A percentile compares a stretch with the other conserved stretches of the same genome.
phyloP scores from a whole-genome alignment of 148 eudicot species.

The Vaccinium darrowii region DNA sequence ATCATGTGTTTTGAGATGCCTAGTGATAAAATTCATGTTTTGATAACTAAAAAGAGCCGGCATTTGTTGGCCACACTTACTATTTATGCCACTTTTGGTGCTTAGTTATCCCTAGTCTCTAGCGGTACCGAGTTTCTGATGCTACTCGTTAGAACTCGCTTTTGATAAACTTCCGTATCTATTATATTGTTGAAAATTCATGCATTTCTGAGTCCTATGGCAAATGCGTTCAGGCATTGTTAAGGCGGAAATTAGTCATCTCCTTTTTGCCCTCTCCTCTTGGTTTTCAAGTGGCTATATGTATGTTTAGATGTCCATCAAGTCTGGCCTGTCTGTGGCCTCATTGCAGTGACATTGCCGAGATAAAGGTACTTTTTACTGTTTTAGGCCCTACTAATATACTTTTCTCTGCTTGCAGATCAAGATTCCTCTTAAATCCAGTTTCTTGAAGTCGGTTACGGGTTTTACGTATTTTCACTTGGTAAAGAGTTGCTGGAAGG shows the following conservation, averaged over 20 bases:
- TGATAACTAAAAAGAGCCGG: background rate
- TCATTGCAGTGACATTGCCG: background rate
- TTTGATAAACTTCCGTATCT: background rate
- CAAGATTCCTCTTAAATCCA: background rate
- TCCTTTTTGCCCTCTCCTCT: background rate
- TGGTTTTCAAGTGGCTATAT: background rate
- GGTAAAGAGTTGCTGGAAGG: conserved; percentile 1
- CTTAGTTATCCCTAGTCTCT: background rate
- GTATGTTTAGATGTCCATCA: background rate
- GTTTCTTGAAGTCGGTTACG: conserved; percentile 8
- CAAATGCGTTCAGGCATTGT: background rate
- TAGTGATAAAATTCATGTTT: background rate
- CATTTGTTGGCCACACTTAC: background rate
- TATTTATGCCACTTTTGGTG: background rate
- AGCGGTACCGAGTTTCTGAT: background rate
- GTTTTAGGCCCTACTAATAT: background rate
- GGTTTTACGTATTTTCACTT: background rate
- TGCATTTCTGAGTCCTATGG: background rate
- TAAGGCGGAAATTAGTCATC: background rate
- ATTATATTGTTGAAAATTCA: background rate
- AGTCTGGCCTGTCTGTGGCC: background rate
- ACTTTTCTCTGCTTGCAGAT: conserved; percentile 17
- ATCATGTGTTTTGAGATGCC: background rate
- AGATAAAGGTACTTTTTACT: background rate
- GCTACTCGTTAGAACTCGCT: background rate